Evolutionary conservation across 768 basidiomycete species (phyloP).

Genomic region (Xanthoconium stramineum): DNA sequence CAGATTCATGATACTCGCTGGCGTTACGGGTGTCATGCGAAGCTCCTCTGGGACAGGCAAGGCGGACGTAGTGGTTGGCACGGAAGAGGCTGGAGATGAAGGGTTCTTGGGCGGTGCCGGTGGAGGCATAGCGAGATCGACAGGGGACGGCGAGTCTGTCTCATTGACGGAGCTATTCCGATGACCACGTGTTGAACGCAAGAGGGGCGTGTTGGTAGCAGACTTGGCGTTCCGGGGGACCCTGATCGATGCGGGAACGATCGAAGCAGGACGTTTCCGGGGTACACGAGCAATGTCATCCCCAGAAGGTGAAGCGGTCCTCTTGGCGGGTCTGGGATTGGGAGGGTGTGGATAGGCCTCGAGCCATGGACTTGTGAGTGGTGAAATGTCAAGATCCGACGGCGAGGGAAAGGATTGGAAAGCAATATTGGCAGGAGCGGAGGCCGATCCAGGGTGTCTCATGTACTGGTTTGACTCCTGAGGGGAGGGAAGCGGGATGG

Average conservation of each 20-base stretch:
- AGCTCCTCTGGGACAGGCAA: constrained; percentile 15
- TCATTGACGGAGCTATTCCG: constrained; percentile 42
- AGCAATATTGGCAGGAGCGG: constrained; percentile 73
- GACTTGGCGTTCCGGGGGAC: constrained; percentile 38
- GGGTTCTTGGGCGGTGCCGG: constrained; percentile 52
- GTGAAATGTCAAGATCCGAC: constrained; percentile 68
- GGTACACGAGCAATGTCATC: constrained; percentile 48
- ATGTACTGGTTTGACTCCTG: constrained; percentile 29
- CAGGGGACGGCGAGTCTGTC: constrained; percentile 76
- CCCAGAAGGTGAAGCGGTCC: constrained; percentile 53
- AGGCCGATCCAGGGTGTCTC: constrained; percentile 44
- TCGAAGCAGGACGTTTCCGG: constrained; percentile 53
- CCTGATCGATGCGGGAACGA: constrained; percentile 23
- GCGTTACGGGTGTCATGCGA: constrained; percentile 76
- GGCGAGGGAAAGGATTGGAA: constrained; percentile 53
- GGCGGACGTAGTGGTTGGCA: background rate
- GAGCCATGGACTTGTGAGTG: constrained; percentile 79
- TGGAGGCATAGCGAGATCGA: constrained; percentile 87
- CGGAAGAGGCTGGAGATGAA: constrained; percentile 16
- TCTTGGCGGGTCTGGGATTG: constrained; percentile 38
- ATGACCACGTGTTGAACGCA: constrained; percentile 44
- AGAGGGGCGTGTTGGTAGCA: constrained; percentile 56
- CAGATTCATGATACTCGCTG: constrained; percentile 90
- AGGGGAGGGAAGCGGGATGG: constrained; percentile 28
- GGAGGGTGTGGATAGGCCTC: constrained; percentile 49